Conservation (phyloP, 495 filamentous ascomycete species). For the Apodospora peruviana region DNA sequence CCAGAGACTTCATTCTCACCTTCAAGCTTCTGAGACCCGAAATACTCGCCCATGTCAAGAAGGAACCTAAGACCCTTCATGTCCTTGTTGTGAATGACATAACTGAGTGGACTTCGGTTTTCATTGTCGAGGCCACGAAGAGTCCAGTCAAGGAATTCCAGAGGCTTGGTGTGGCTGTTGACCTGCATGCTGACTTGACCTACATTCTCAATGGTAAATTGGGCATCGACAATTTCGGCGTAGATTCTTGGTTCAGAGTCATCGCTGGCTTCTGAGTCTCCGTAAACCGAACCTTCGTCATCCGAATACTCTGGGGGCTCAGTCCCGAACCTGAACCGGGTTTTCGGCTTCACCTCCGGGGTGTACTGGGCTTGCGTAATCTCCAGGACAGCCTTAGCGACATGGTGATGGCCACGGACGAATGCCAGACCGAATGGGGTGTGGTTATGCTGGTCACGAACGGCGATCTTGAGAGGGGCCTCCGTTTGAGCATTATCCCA, state of each 20-base stretch:
- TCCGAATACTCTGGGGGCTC: constrained; percentile 27
- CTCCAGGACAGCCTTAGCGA: constrained; percentile 58
- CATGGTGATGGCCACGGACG: constrained; percentile 52
- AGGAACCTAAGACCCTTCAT: constrained; percentile 29
- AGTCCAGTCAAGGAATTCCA: constrained; percentile 34
- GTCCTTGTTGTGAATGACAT: constrained; percentile 31
- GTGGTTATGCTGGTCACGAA: constrained; percentile 36
- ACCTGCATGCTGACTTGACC: constrained; percentile 58
- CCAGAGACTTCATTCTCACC: constrained; percentile 15
- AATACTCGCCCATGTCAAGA: constrained; percentile 27
- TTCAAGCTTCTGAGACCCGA: constrained; percentile 18
- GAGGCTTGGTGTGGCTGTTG: constrained; percentile 51
- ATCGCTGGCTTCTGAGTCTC: constrained; percentile 4
- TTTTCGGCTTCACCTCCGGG: constrained; percentile 34
- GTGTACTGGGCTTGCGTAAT: constrained; percentile 64
- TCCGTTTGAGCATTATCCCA: constrained; percentile 44
- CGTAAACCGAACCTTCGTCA: constrained; percentile 18
- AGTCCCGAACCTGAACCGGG: constrained; percentile 41
- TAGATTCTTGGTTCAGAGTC: constrained; percentile 41
- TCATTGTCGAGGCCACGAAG: constrained; percentile 15
- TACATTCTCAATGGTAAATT: constrained; percentile 67
- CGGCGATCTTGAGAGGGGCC: constrained; percentile 56
- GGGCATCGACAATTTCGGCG: constrained; percentile 47
- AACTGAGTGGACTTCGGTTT: constrained; percentile 17
- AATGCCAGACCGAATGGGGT: constrained; percentile 62